phyloP scores from a whole-genome alignment of 768 basidiomycete genomes.

The Termitomyces sp. region DNA sequence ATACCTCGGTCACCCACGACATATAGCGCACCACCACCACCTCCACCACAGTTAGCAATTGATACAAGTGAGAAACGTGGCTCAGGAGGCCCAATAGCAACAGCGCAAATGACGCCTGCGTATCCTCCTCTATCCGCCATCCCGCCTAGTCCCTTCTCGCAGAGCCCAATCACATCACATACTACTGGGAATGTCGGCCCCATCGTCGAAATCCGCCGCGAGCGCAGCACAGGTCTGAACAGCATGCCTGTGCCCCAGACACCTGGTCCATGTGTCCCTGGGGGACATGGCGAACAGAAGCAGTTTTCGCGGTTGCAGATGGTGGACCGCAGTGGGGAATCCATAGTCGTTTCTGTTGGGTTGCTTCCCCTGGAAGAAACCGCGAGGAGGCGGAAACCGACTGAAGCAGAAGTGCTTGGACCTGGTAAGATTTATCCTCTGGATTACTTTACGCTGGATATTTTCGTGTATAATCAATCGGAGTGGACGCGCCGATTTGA shows the following conservation, averaged over 20 bases:
- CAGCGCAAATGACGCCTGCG: slow-evolving; percentile 56
- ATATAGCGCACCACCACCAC: slow-evolving; percentile 40
- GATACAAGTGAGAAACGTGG: slow-evolving; percentile 1
- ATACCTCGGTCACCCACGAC: slow-evolving; percentile 49
- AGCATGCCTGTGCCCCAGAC: slow-evolving; percentile 39
- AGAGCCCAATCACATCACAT: slow-evolving; percentile 48
- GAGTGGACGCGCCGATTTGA: slow-evolving; percentile 74
- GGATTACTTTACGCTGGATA: slow-evolving; percentile 74
- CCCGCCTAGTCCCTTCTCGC: slow-evolving; percentile 48
- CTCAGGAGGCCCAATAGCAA: slow-evolving; percentile 4
- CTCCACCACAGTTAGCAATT: slow-evolving; percentile 18
- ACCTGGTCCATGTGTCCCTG: slow-evolving; percentile 47
- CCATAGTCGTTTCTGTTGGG: slow-evolving; percentile 68
- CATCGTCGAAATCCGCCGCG: slow-evolving; percentile 64
- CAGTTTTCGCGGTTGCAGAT: slow-evolving; percentile 23
- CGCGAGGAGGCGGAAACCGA: slow-evolving; percentile 15
- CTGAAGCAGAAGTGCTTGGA: slow-evolving; percentile 15
- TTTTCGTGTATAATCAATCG: slow-evolving; percentile 83
- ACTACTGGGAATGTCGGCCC: slow-evolving; percentile 44
- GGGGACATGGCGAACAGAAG: slow-evolving; percentile 35
- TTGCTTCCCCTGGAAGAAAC: slow-evolving; percentile 25
- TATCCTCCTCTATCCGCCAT: slow-evolving; percentile 44
- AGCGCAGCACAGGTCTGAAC: slow-evolving; percentile 37
- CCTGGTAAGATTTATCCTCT: slow-evolving; percentile 60
- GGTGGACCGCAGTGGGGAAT: slow-evolving; percentile 39